Evolutionary conservation across 2,329 filamentous ascomycete genomes (phyloP).

Genomic region (Phialophora macrospora): DNA sequence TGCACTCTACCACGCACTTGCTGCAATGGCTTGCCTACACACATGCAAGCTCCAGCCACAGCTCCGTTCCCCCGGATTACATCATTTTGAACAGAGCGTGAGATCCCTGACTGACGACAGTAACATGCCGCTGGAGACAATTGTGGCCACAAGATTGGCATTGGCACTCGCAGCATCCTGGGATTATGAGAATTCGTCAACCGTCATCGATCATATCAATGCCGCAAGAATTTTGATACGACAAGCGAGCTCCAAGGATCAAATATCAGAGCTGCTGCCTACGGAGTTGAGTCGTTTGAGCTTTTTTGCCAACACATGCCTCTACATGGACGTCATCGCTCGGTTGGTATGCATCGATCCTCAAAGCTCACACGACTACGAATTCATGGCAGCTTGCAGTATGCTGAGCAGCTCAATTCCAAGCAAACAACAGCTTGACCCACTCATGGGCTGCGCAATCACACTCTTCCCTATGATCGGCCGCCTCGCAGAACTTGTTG

Average conservation of each 20-base stretch:
- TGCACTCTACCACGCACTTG: constrained; percentile 27
- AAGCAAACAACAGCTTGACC: constrained; percentile 60
- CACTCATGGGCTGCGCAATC: constrained; percentile 70
- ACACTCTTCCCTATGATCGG: constrained; percentile 72
- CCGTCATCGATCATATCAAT: constrained; percentile 27
- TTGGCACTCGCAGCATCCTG: constrained; percentile 25
- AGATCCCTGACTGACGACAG: constrained; percentile 5
- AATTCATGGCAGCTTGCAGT: constrained; percentile 49
- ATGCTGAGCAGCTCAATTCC: constrained; percentile 39
- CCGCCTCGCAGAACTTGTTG: constrained; percentile 67
- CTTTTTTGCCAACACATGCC: constrained; percentile 71
- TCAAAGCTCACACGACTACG: constrained; percentile 60
- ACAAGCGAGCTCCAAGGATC: constrained; percentile 46
- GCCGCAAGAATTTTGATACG: constrained; percentile 17
- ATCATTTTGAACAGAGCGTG: constrained; percentile 21
- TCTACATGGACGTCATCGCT: constrained; percentile 74
- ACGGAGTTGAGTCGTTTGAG: constrained; percentile 43
- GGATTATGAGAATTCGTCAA: constrained; percentile 22
- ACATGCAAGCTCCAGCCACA: constrained; percentile 22
- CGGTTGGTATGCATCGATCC: constrained; percentile 67
- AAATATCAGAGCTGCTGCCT: constrained; percentile 33
- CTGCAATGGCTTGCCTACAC: constrained; percentile 28
- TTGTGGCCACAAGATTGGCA: constrained; percentile 23
- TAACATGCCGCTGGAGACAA: constrained; percentile 6
- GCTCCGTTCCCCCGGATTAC: constrained; percentile 13